phyloP scores from a whole-genome alignment of 495 filamentous ascomycete species.

The Recurvomyces mirabilis region DNA sequence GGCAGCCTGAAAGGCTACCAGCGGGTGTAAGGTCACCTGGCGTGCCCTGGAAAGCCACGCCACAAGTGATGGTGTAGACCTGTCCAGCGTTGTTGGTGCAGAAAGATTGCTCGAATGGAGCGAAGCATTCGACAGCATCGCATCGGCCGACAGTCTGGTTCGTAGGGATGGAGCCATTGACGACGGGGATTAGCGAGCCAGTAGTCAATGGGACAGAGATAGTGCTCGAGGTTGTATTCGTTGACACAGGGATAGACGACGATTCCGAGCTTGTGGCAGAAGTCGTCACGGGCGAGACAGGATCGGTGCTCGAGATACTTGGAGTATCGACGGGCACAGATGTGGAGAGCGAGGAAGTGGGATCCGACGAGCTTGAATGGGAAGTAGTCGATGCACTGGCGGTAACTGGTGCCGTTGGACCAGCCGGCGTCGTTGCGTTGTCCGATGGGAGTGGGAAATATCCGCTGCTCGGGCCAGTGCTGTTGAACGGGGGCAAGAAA shows the following conservation, averaged over 20 bases:
- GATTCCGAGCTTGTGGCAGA: too few species aligned
- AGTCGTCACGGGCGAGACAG: too few species aligned
- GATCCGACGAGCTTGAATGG: too few species aligned
- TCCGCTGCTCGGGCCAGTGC: constrained; percentile 1
- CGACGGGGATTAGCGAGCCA: too few species aligned
- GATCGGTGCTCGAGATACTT: too few species aligned
- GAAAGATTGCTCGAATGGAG: not conserved
- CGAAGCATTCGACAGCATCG: not conserved
- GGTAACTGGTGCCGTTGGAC: not conserved
- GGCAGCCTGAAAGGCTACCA: not conserved
- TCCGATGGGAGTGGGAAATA: not conserved
- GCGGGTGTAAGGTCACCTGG: not conserved
- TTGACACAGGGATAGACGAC: too few species aligned
- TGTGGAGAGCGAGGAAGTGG: too few species aligned
- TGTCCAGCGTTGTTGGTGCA: not conserved
- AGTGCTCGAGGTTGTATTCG: not conserved
- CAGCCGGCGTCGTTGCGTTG: not conserved
- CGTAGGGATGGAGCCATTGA: not conserved
- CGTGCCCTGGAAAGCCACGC: constrained; percentile 6
- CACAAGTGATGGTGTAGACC: constrained; percentile 9
- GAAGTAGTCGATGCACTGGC: not conserved
- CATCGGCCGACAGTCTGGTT: constrained; percentile 4
- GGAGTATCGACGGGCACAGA: too few species aligned
- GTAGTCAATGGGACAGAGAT: not conserved
- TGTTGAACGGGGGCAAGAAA: not conserved